A percentile compares a stretch with the other conserved stretches of the same genome.
These are phyloP conservation scores for Pseudopyricularia javanii DNA, from an alignment of 2,329 filamentous ascomycete genomes.

Conservation along the genomic window DNA sequence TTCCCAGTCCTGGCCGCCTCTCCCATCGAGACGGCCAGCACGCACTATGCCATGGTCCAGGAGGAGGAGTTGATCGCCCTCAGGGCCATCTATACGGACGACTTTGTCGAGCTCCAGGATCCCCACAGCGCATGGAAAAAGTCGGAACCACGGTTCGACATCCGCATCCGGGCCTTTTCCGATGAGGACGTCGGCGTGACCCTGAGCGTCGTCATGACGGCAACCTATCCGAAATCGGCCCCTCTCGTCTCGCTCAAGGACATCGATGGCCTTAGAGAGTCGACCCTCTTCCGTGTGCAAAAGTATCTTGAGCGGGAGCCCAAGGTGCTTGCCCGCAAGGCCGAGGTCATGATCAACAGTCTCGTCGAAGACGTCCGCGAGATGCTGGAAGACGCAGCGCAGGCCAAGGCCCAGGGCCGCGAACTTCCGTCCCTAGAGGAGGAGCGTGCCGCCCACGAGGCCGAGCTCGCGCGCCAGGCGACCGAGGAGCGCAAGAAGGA, in stretches of 20 bases:
- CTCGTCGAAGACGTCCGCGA: slow-evolving; percentile 59
- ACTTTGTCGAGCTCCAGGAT: slow-evolving; percentile 64
- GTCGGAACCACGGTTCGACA: slow-evolving; percentile 71
- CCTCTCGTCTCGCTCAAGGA: slow-evolving; percentile 61
- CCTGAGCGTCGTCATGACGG: slow-evolving; percentile 70
- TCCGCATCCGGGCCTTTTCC: slow-evolving; percentile 61
- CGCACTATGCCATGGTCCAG: slow-evolving; percentile 73
- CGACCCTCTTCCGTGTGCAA: slow-evolving; percentile 58
- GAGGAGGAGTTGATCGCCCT: slow-evolving; percentile 78
- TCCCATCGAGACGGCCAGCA: slow-evolving; percentile 19
- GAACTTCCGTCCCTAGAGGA: slow-evolving; percentile 79
- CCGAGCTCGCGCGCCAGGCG: slow-evolving; percentile 50
- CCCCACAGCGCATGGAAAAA: slow-evolving; percentile 78
- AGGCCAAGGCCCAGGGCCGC: slow-evolving; percentile 60
- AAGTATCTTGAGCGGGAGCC: slow-evolving; percentile 49
- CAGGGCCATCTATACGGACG: slow-evolving; percentile 78
- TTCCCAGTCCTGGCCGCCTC: slow-evolving; percentile 37
- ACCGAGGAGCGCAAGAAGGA: slow-evolving; percentile 41
- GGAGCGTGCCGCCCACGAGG: slow-evolving; percentile 74
- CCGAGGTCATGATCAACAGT: slow-evolving; percentile 49
- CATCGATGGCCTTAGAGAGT: slow-evolving; percentile 52
- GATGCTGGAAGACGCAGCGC: slow-evolving; percentile 76
- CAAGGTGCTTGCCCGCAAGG: slow-evolving; percentile 35
- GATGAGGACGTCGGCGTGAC: slow-evolving; percentile 60
- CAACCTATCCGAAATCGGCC: slow-evolving; percentile 79